phyloP scores from a whole-genome alignment of 148 eudicot genomes.

The Pharnaceum exiguum region DNA sequence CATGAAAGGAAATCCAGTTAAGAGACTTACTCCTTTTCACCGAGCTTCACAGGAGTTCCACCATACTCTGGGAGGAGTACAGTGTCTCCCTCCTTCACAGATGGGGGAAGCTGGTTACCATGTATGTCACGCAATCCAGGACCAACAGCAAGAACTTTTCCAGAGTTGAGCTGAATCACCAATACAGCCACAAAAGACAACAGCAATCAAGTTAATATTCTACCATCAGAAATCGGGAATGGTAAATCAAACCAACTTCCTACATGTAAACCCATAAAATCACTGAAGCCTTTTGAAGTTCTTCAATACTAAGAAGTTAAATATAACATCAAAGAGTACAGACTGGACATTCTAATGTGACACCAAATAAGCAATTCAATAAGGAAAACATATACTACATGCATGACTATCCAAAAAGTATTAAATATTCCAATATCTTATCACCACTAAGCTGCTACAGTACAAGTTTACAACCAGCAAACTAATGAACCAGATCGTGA shows the following conservation, averaged over 20 bases:
- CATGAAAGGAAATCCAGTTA: not conserved
- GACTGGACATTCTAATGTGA: too few relatives aligned
- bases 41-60: conserved; percentile 78
- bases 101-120: conserved; percentile 53
- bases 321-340: too few relatives aligned
- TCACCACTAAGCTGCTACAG: too few relatives aligned
- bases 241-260: not conserved
- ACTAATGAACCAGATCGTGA: too few relatives aligned
- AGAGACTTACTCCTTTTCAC: conserved; percentile 62
- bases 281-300: too few relatives aligned
- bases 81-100: conserved; percentile 81
- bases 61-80: conserved; percentile 87
- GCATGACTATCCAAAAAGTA: too few relatives aligned
- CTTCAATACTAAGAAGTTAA: too few relatives aligned
- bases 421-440: too few relatives aligned
- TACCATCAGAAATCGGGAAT: not conserved
- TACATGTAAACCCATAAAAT: too few relatives aligned
- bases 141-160: conserved; percentile 77
- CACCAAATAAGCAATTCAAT: too few relatives aligned
- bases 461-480: too few relatives aligned
- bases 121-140: conserved; percentile 50
- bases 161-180: conserved; percentile 63
- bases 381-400: too few relatives aligned
- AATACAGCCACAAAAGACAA: not conserved
- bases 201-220: not conserved